Percentiles rank a stretch among this genome's conserved stretches.
These are phyloP conservation scores for Serendipita sp. DNA, from an alignment of 768 basidiomycete species.

Conservation along the genomic window DNA sequence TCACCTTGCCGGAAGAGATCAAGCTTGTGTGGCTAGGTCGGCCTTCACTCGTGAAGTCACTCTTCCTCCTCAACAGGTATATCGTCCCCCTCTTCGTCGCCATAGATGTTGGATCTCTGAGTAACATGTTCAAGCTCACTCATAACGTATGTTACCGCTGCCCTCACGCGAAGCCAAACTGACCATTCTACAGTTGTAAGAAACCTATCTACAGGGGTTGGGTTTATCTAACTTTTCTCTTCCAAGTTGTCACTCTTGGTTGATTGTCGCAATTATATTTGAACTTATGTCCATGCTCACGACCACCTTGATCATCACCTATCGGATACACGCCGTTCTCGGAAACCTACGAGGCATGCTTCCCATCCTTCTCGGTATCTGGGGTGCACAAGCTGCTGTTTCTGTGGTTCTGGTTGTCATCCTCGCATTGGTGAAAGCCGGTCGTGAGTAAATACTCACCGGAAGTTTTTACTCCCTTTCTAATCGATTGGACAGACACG, in stretches of 20 bases:
- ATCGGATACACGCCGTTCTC: not conserved
- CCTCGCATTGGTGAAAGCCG: not conserved
- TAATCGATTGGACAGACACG: not conserved
- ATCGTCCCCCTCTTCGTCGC: not conserved
- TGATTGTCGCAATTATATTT: not conserved
- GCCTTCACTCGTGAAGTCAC: not conserved
- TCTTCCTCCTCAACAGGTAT: slow-evolving; percentile 4
- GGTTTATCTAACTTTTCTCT: not conserved
- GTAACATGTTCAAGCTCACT: not conserved
- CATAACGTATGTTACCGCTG: not conserved
- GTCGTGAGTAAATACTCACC: not conserved
- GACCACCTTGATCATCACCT: not conserved
- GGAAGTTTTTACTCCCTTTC: not conserved
- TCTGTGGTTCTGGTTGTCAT: not conserved
- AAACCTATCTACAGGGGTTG: not conserved
- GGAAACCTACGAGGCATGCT: not conserved
- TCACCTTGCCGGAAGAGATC: not conserved
- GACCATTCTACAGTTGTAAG: not conserved
- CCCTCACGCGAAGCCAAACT: not conserved
- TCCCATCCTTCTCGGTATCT: not conserved
- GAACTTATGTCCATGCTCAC: not conserved
- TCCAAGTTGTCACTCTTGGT: not conserved
- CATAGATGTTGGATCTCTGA: not conserved
- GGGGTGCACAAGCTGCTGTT: not conserved
- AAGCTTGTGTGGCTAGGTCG: not conserved